Base-by-base conservation (phyloP, 2,329 filamentous ascomycete genomes). In the Monilinia aucupariae region DNA sequence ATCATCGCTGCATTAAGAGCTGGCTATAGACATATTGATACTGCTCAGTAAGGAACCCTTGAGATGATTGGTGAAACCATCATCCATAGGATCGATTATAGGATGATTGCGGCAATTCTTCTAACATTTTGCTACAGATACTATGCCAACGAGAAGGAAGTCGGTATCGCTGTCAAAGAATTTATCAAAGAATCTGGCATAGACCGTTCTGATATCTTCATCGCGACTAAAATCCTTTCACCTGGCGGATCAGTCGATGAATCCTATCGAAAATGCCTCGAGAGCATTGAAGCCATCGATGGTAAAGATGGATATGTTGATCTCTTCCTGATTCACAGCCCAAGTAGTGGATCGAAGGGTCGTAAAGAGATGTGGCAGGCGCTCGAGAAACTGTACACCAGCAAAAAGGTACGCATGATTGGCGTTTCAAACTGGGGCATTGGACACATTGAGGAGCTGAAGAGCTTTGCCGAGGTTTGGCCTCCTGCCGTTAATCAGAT, bases 231-330 rank as follows among this genome's bases (percentile, higher is more conserved):
- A 30, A 63, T 64, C 25, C 54, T 62, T 20, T 17, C 27, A 37
- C 49, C 58, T 13, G 43, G n/a, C 20, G 62, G 49, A 39, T 45
- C 37, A 5, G 43, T 55, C 22, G 50, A 61, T 17, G 27, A 37
- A 15, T 61, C 62, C 22, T 51, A 51, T 56, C 32, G 45, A 37
- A 52, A 64, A 25, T 55, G 54, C 15, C 34, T 67, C 7, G 34
- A 64, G 1, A 67, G 64, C 52, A 49, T 65, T 12, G 22, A 62
- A 25, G 63, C 63, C 25, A 64, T 67, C 27, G 65, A 66, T 59
- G 61, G 59, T 12, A n/a, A 60, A 30, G 48, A 64, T 39, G 51
- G 59, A 47, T 65, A 66, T 41, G 65, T 65, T 6, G 68, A 69
- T 43, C 60, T 65, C 6, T 64, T 64, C 45, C 39, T 64, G 58